Evolutionary conservation across 345 rosid species (phyloP).

Genomic region (Balakata baccata): DNA sequence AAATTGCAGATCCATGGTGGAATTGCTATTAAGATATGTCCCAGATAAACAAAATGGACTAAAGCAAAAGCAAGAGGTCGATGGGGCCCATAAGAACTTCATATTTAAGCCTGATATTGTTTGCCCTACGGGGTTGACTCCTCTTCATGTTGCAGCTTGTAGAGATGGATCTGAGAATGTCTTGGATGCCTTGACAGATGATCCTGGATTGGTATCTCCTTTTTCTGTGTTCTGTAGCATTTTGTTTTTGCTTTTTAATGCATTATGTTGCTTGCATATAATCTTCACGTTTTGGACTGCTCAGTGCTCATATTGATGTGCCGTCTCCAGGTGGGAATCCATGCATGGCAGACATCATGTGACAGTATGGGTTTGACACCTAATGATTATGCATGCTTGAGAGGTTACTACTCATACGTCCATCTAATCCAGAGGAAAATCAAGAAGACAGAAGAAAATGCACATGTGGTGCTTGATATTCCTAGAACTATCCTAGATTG

Average conservation of each 20-base stretch:
- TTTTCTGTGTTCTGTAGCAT: background rate
- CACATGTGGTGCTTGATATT: conserved; percentile 61
- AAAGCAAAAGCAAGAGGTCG: conserved; percentile 19
- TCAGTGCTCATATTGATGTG: background rate
- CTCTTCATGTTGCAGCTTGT: conserved; percentile 94
- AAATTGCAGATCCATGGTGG: conserved; percentile 72
- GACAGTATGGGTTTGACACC: conserved; percentile 92
- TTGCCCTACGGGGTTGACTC: conserved; percentile 92
- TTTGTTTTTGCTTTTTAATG: background rate
- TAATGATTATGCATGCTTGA: conserved; percentile 90
- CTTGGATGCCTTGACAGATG: conserved; percentile 78
- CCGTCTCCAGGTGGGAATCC: conserved; percentile 62
- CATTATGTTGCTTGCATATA: background rate
- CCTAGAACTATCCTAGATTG: conserved; percentile 31
- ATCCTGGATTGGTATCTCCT: conserved; percentile 70
- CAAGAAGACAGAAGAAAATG: conserved; percentile 44
- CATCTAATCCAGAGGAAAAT: conserved; percentile 80
- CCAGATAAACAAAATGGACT: conserved; percentile 35
- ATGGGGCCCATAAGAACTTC: conserved; percentile 19
- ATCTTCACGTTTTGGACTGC: background rate
- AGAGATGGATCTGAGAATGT: conserved; percentile 85
- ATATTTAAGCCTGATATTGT: conserved; percentile 75
- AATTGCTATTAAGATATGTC: conserved; percentile 62
- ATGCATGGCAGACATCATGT: conserved; percentile 79
- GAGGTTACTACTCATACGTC: conserved; percentile 92